Percentiles rank a stretch among this genome's conserved stretches.
These are phyloP conservation scores for Globisporangium takayamanum DNA, from an alignment of 352 stramenopile species.

Conservation along the genomic window DNA sequence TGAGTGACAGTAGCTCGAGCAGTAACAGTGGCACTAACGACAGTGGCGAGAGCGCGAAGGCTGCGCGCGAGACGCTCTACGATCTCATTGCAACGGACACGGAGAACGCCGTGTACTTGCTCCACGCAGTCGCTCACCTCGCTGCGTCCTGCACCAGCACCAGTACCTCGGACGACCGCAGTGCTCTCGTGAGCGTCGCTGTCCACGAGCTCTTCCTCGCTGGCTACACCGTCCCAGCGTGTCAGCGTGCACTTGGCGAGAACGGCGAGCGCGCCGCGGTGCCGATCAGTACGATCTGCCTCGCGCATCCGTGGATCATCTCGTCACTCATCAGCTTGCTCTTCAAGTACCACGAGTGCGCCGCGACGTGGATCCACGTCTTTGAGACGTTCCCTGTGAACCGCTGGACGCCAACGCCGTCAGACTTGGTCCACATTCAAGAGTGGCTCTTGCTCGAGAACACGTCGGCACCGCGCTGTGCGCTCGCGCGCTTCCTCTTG, in stretches of 20 bases:
- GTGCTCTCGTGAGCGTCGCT: slow-evolving; percentile 43
- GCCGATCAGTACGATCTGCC: slow-evolving; percentile 56
- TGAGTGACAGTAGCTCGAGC: slow-evolving; percentile 15
- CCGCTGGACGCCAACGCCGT: slow-evolving; percentile 57
- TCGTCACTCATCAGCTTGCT: slow-evolving; percentile 57
- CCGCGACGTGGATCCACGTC: slow-evolving; percentile 72
- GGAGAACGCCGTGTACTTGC: slow-evolving; percentile 60
- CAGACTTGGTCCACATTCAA: slow-evolving; percentile 67
- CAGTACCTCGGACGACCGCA: slow-evolving; percentile 17
- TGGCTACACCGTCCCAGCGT: slow-evolving; percentile 42
- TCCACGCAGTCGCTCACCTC: slow-evolving; percentile 56
- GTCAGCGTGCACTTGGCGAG: slow-evolving; percentile 35
- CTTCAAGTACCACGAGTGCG: slow-evolving; percentile 77
- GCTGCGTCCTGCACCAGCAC: slow-evolving; percentile 26
- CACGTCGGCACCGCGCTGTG: slow-evolving; percentile 43
- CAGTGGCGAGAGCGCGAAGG: slow-evolving; percentile 19
- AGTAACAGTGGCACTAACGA: slow-evolving; percentile 20
- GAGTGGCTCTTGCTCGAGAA: slow-evolving; percentile 82
- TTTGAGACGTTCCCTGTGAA: slow-evolving; percentile 87
- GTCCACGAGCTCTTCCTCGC: slow-evolving; percentile 69
- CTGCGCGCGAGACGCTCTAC: slow-evolving; percentile 44
- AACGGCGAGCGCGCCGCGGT: slow-evolving; percentile 43
- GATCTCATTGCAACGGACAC: slow-evolving; percentile 53
- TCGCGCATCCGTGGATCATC: slow-evolving; percentile 51
- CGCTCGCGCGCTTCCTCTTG: slow-evolving; percentile 65